Conservation (phyloP, 139 green algal genomes). For the Tetratostichococcus sp. region DNA sequence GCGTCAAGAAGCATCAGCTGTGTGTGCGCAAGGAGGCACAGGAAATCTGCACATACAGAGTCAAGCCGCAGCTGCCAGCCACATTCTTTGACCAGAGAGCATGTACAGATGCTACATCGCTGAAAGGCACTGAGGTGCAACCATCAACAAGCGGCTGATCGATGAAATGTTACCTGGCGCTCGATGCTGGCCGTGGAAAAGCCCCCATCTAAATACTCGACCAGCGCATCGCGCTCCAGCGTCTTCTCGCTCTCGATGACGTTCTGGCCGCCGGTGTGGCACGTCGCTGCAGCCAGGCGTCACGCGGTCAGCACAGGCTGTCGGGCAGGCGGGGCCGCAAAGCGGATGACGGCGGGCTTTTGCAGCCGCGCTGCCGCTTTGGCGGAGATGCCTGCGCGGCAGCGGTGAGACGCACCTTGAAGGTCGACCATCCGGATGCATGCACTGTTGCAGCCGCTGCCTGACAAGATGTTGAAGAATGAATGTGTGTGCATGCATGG, state of each 20-base stretch:
- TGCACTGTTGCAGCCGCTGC: no score
- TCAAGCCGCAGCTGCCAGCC: no score
- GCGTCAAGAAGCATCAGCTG: no score
- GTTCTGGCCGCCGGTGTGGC: constrained; percentile 68
- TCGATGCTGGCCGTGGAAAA: constrained; percentile 54
- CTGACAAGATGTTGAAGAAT: no score
- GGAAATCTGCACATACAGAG: no score
- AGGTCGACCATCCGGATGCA: no score
- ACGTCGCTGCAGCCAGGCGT: constrained; percentile 40
- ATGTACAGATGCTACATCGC: no score
- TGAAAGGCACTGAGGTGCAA: not conserved
- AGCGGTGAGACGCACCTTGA: not conserved
- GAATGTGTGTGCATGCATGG: no score
- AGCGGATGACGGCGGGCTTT: not conserved
- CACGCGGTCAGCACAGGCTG: not conserved
- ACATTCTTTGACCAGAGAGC: no score
- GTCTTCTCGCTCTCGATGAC: constrained; percentile 52
- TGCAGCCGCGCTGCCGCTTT: not conserved
- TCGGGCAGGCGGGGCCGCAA: not conserved
- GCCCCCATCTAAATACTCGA: constrained; percentile 58
- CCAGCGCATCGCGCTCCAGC: constrained; percentile 52
- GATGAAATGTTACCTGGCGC: constrained; percentile 50
- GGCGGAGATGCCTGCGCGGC: not conserved
- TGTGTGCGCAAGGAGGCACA: no score
- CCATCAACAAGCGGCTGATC: no score